Conservation (phyloP, 2,329 filamentous ascomycete species). For the Fusarium udum region DNA sequence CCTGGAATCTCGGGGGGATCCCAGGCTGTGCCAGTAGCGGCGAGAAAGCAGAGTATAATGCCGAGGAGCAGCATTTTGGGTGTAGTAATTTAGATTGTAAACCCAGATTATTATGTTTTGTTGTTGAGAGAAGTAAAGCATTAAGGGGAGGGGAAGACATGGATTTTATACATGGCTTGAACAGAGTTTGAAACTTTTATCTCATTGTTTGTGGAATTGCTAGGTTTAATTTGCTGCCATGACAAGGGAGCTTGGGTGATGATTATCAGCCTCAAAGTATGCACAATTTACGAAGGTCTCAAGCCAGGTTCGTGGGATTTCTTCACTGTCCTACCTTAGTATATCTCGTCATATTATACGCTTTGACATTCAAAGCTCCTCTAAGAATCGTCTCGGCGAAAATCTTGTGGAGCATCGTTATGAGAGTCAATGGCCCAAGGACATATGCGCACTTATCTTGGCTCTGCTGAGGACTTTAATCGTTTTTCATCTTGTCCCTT, state of each 20-base stretch:
- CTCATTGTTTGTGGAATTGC: not conserved
- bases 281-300: too few relatives aligned
- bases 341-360: not conserved
- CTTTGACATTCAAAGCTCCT: not conserved
- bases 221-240: not conserved
- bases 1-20: conserved; percentile 47
- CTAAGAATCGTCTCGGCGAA: rapidly evolving
- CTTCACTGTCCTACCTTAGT: not conserved
- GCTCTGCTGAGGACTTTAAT: not conserved
- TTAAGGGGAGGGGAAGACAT: not conserved
- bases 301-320: too few relatives aligned
- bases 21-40: not conserved
- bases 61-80: not conserved
- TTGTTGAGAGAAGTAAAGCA: not conserved
- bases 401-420: not conserved
- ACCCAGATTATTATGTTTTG: not conserved
- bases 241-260: not conserved
- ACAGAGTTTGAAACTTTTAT: not conserved
- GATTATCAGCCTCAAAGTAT: not conserved
- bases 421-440: not conserved
- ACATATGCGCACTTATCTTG: not conserved
- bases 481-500: not conserved
- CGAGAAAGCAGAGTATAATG: not conserved
- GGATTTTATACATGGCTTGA: not conserved
- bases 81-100: not conserved